These are phyloP conservation scores for Globomyces pollinis-pini DNA, from an alignment of 192 early-diverging fungal species.

Conservation along the genomic window DNA sequence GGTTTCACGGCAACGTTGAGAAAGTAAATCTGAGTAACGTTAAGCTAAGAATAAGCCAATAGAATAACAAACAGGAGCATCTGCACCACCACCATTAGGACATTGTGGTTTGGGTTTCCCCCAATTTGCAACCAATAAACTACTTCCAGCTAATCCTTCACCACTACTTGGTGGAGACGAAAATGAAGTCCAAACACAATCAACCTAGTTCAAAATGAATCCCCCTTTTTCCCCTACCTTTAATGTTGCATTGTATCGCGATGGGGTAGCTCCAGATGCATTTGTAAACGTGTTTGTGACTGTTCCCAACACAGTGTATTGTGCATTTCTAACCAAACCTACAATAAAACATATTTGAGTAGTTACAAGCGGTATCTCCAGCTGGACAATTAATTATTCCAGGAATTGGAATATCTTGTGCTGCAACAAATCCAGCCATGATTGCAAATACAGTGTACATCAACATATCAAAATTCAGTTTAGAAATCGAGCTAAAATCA, in stretches of 20 bases:
- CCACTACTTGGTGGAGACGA: background rate
- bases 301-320: conserved; percentile 6
- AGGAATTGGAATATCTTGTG: no score
- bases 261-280: background rate
- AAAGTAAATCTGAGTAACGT: background rate
- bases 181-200: conserved; percentile 5
- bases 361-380: no score
- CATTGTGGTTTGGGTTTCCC: background rate
- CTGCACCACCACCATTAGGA: background rate
- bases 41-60: no score
- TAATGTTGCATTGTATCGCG: background rate
- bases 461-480: no score
- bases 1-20: conserved; percentile 1
- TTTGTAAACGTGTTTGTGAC: background rate
- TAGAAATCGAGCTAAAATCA: no score
- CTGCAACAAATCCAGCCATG: no score
- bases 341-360: no score
- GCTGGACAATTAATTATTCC: no score
- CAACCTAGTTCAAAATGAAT: no score
- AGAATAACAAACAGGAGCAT: background rate
- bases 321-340: conserved; percentile 1
- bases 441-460: no score
- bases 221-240: no score
- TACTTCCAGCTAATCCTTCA: background rate
- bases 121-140: background rate